Conservation (phyloP, 2,329 filamentous ascomycete species). For the Basipetospora sp. region DNA sequence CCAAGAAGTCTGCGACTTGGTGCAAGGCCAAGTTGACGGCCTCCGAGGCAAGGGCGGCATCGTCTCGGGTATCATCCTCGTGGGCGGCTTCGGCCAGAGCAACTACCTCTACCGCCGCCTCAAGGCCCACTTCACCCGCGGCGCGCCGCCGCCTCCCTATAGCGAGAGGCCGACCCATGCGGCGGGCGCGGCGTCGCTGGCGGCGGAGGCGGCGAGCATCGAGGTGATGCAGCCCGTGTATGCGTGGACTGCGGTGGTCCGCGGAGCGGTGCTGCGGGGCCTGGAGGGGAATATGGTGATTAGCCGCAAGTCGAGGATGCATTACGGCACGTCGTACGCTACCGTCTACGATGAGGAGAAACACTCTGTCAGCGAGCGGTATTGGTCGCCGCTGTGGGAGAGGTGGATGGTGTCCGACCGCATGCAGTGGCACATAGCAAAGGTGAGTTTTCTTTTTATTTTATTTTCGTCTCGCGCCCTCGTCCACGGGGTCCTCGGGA, state of each 20-base stretch:
- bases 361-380: constrained; percentile 57
- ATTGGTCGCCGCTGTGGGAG: constrained; percentile 70
- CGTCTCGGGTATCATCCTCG: constrained; percentile 62
- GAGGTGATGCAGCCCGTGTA: constrained; percentile 73
- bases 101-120: constrained; percentile 60
- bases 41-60: constrained; percentile 47
- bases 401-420: constrained; percentile 70
- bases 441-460: constrained; percentile 31
- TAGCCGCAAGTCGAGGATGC: constrained; percentile 56
- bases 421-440: constrained; percentile 76
- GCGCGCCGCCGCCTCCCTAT: constrained; percentile 45
- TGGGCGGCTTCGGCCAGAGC: constrained; percentile 69
- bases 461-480: constrained; percentile 4
- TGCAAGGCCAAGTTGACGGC: constrained; percentile 50
- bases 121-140: constrained; percentile 51
- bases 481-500: neutral
- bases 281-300: constrained; percentile 69
- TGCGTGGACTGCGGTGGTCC: constrained; percentile 67
- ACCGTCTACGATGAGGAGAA: constrained; percentile 66
- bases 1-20: constrained; percentile 52
- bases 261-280: constrained; percentile 60
- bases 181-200: constrained; percentile 28
- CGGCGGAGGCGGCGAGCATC: constrained; percentile 36
- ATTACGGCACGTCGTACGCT: constrained; percentile 69
- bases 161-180: constrained; percentile 57